Evolutionary conservation across 768 basidiomycete species (phyloP).

Genomic region (Filobasidium wieringae): DNA sequence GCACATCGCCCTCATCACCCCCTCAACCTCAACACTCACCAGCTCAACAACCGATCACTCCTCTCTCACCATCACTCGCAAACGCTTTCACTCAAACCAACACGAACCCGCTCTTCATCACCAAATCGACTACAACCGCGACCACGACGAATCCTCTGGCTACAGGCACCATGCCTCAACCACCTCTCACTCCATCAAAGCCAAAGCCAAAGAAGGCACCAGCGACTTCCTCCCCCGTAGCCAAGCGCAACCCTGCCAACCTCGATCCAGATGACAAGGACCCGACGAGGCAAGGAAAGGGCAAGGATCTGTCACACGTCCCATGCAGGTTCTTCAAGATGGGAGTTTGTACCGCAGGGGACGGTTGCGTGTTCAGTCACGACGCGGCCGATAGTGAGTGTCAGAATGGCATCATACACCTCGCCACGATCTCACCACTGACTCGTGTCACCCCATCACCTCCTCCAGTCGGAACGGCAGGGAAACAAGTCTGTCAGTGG

Average conservation of each 20-base stretch:
- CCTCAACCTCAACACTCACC: too few species aligned
- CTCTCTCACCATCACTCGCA: too few species aligned
- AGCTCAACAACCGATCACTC: too few species aligned
- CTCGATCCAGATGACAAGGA: neutral
- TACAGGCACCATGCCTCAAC: neutral
- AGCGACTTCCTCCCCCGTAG: too few species aligned
- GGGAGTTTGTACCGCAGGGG: conserved; percentile 83
- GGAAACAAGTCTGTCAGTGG: conserved; percentile 41
- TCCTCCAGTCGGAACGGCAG: conserved; percentile 16
- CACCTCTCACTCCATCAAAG: neutral
- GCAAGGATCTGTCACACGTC: conserved; percentile 62
- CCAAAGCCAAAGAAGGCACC: too few species aligned
- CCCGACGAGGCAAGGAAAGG: conserved; percentile 7
- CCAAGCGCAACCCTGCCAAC: neutral
- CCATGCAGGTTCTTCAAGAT: conserved; percentile 94
- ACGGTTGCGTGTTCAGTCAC: conserved; percentile 94
- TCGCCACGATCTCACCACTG: too few species aligned
- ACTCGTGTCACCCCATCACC: neutral
- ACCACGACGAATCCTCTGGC: neutral
- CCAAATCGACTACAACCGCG: neutral
- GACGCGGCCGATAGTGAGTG: conserved; percentile 51
- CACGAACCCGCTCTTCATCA: too few species aligned
- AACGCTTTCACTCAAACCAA: too few species aligned
- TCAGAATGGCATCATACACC: neutral
- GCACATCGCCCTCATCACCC: too few species aligned